Evolutionary conservation across 345 rosid genomes (phyloP).

Genomic region (sweet orange (Citrus sinensis)): DNA sequence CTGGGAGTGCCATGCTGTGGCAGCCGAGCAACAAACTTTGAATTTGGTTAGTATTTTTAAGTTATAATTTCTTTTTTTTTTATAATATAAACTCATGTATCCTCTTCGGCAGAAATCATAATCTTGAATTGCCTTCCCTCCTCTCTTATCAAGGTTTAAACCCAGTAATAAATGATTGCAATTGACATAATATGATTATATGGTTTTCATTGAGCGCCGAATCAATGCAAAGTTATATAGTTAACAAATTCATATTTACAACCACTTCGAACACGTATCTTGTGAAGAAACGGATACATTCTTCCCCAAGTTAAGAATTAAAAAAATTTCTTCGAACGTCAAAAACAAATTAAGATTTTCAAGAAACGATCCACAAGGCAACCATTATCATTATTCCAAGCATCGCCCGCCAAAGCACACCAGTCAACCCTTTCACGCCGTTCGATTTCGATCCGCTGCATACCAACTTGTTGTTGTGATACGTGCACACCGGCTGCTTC

Average conservation of each 20-base stretch:
- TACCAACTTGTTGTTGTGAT: conserved; percentile 56
- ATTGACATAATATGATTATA: not conserved
- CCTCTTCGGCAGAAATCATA: too few relatives aligned
- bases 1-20: too few relatives aligned
- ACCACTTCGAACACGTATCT: not conserved
- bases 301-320: not conserved
- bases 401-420: conserved; percentile 35
- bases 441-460: conserved; percentile 49
- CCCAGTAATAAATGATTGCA: not conserved
- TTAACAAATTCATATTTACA: not conserved
- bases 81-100: too few relatives aligned
- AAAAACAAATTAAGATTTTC: not conserved
- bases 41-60: not conserved
- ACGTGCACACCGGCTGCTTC: conserved; percentile 61
- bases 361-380: conserved; percentile 12
- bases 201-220: not conserved
- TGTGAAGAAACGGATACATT: not conserved
- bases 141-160: too few relatives aligned
- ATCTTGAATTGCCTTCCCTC: too few relatives aligned
- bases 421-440: conserved; percentile 28
- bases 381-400: conserved; percentile 23
- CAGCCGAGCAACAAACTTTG: not conserved
- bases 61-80: too few relatives aligned
- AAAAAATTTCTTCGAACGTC: not conserved
- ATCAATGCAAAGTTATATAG: not conserved